Conservation (phyloP, 2,329 filamentous ascomycete species). For the Paecilomyces niveus region DNA sequence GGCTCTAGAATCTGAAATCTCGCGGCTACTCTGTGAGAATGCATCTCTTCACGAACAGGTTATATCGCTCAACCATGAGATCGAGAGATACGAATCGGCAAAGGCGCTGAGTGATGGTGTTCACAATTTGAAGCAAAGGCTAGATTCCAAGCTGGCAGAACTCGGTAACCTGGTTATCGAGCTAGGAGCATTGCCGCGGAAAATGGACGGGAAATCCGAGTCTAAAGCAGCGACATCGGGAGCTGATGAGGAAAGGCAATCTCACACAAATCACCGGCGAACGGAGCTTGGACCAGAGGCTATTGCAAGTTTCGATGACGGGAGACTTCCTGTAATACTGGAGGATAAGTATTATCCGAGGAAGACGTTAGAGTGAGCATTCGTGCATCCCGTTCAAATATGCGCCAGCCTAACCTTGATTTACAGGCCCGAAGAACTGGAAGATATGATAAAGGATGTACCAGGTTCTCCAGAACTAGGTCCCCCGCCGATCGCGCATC, state of each 20-base stretch:
- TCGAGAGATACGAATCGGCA: slow-evolving; percentile 41
- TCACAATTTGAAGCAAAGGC: slow-evolving; percentile 44
- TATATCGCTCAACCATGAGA: slow-evolving; percentile 49
- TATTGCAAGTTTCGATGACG: slow-evolving; percentile 17
- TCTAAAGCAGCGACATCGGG: slow-evolving; percentile 8
- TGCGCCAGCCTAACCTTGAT: background rate
- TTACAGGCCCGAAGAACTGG: slow-evolving; percentile 29
- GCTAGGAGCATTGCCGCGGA: slow-evolving; percentile 40
- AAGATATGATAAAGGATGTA: slow-evolving; percentile 17
- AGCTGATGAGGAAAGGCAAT: slow-evolving; percentile 5
- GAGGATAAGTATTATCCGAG: slow-evolving; percentile 55
- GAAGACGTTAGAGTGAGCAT: slow-evolving; percentile 46
- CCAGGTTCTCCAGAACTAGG: slow-evolving; percentile 24
- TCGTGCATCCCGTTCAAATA: background rate
- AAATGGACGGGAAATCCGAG: slow-evolving; percentile 13
- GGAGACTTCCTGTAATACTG: slow-evolving; percentile 49
- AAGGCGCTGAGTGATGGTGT: slow-evolving; percentile 42
- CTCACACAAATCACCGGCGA: slow-evolving; percentile 8
- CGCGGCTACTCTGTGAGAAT: slow-evolving; percentile 54
- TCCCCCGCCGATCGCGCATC: slow-evolving; percentile 43
- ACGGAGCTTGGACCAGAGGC: slow-evolving; percentile 10
- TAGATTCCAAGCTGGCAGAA: slow-evolving; percentile 52
- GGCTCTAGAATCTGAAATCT: slow-evolving; percentile 55
- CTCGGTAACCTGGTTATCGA: slow-evolving; percentile 48
- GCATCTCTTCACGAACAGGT: slow-evolving; percentile 53